Conservation (phyloP, 768 basidiomycete genomes). For the Agaricus bisporus region DNA sequence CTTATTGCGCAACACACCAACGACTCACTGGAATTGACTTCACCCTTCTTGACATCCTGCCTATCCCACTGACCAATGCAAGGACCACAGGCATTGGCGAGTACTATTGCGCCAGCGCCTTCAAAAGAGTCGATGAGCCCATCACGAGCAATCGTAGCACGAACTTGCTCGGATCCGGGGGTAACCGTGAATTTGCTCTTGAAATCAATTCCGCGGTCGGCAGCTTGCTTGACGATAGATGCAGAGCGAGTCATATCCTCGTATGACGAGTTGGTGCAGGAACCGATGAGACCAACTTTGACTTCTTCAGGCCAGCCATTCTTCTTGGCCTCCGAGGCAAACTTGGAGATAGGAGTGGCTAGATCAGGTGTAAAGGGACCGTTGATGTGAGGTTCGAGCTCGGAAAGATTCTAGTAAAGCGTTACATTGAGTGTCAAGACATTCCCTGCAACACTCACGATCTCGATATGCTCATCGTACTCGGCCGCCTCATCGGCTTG, state of each 20-base stretch:
- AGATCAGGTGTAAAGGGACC: conserved; percentile 99
- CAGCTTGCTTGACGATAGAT: conserved; percentile 86
- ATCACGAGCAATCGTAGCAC: conserved; percentile 96
- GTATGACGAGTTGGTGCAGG: conserved; percentile 99
- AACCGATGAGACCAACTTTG: conserved; percentile 96
- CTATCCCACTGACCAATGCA: conserved; percentile 99
- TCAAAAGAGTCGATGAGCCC: conserved; percentile 89
- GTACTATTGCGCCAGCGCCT: conserved; percentile 82
- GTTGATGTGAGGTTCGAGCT: conserved; percentile 99
- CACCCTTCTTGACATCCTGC: conserved; percentile 94
- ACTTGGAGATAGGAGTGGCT: conserved; percentile 96
- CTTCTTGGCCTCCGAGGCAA: conserved; percentile 84
- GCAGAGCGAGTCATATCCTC: conserved; percentile 99
- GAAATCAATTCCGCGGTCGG: conserved; percentile 76
- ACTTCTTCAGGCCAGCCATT: conserved; percentile 97
- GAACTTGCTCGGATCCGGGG: conserved; percentile 96
- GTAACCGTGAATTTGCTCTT: conserved; percentile 98
- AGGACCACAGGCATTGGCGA: conserved; percentile 98
- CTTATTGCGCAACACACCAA: not conserved
- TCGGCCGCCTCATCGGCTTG: conserved; percentile 82
- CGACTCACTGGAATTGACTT: conserved; percentile 85
- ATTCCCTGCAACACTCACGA: conserved; percentile 43
- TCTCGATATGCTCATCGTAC: conserved; percentile 92
- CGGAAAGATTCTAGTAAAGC: conserved; percentile 70
- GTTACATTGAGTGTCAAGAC: conserved; percentile 1